Conservation (phyloP, 1,284 basidiomycete species). For the Boletus sp. region DNA sequence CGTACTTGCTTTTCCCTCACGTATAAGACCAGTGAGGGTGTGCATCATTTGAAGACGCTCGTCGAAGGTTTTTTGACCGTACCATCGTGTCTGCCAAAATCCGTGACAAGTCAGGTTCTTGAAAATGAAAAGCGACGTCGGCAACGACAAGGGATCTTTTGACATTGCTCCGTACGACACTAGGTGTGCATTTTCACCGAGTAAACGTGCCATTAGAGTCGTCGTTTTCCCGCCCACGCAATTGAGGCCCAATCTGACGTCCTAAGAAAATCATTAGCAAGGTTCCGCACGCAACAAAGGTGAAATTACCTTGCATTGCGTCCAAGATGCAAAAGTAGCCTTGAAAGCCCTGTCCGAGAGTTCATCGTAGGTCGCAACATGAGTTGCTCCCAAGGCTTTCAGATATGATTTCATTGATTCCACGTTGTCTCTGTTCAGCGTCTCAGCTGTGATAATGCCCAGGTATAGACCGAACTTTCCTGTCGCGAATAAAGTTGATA, state of each 20-base stretch:
- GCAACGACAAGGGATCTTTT: slow-evolving; percentile 72
- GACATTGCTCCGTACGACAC: slow-evolving; percentile 91
- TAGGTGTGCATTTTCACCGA: slow-evolving; percentile 63
- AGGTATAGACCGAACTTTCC: slow-evolving; percentile 37
- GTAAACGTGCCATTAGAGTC: slow-evolving; percentile 59
- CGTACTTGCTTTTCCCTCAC: slow-evolving; percentile 49
- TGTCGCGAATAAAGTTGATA: slow-evolving; percentile 72
- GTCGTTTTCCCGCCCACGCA: slow-evolving; percentile 76
- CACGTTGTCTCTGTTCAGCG: slow-evolving; percentile 45
- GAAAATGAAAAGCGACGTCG: slow-evolving; percentile 79
- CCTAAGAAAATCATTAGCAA: slow-evolving; percentile 30
- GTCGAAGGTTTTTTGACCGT: slow-evolving; percentile 41
- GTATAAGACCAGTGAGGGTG: slow-evolving; percentile 49
- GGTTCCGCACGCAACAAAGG: not conserved
- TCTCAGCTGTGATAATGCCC: not conserved
- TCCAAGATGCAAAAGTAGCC: slow-evolving; percentile 54
- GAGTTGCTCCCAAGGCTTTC: slow-evolving; percentile 60
- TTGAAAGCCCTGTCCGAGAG: slow-evolving; percentile 52
- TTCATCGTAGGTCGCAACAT: slow-evolving; percentile 73
- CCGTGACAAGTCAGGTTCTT: slow-evolving; percentile 69
- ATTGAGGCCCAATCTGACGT: slow-evolving; percentile 69
- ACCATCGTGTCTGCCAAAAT: slow-evolving; percentile 80
- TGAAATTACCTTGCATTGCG: slow-evolving; percentile 48
- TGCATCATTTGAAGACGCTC: slow-evolving; percentile 45
- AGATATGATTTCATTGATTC: slow-evolving; percentile 50